Evolutionary conservation across 2,329 filamentous ascomycete genomes (phyloP), one percentile per base, ranked within the genome.

Genomic region (Paracorniculantispora psalliotae): DNA sequence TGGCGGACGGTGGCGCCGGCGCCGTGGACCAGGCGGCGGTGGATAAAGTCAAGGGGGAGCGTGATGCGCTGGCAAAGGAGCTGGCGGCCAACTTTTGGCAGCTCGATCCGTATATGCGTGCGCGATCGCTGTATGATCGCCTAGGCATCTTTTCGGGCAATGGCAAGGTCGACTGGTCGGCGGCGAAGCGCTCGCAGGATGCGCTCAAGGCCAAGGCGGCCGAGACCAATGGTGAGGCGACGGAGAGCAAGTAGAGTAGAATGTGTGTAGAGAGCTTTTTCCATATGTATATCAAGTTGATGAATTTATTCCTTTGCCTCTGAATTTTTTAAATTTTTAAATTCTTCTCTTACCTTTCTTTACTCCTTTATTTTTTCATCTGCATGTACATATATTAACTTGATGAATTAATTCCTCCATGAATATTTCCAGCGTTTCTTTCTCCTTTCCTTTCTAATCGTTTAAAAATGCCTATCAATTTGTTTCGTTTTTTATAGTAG

Each of bases 21-120:
- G n/a, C 73, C 49, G 73, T 60, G 15, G 60, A 80, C 63, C 59
- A 73, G 49, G 73, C 60, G n/a, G 50, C 80, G 63, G 73, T 73
- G 50, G 71, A 72, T 25, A 69, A 75, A 4, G 68, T 81, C 30
- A 81, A 82, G 67, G 72, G 75, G 56, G 80, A 82, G 70, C 78
- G 90, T 59, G 76, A 82, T 39, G 73, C 74, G 1, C 66, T 92
- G 19, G 85, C 88, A 3, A 78, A 78, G 50, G 75, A 81, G 60
- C 69, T 96, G 66, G 78, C 81, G 59, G 77, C 79, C 47, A 89
- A 90, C 66, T 96, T 96, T 75, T 97, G 92, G 92, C 78, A 81
- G 30, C 70, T 96, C 51, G 92, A 97, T 73, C 90, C 90, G 0
- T 94, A 91, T 71, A 71, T 96, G 39, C 79, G 92, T 46, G 89